Percentiles rank a stretch among this genome's conserved stretches.
Evolutionary conservation across 2,329 filamentous ascomycete species (phyloP).

Genomic region (Amesomyces nigricolor): DNA sequence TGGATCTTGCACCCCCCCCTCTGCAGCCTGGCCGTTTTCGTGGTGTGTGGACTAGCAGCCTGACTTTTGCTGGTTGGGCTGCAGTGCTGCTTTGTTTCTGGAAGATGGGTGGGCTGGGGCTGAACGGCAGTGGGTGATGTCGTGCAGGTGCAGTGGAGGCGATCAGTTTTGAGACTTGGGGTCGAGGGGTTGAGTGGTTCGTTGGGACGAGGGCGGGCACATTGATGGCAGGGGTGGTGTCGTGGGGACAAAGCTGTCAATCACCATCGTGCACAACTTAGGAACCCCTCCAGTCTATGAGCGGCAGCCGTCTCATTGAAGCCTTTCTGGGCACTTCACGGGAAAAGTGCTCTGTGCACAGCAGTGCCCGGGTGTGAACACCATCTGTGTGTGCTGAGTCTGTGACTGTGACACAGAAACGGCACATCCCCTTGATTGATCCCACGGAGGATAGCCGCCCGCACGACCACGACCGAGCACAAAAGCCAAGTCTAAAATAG

Average conservation of each 20-base stretch:
- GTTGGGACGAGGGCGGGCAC: no score
- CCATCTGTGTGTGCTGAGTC: not conserved
- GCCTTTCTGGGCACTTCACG: not conserved
- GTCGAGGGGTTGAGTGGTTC: no score
- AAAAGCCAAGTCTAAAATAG: not conserved
- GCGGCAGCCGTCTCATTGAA: no score
- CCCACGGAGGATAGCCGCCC: constrained; percentile 12
- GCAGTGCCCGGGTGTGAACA: constrained; percentile 5
- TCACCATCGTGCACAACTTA: no score
- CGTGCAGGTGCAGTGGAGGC: not conserved
- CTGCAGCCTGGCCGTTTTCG: not conserved
- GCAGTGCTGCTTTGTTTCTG: not conserved
- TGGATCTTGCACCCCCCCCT: not conserved
- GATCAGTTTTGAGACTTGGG: no score
- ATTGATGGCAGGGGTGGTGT: no score
- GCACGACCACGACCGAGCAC: constrained; percentile 7
- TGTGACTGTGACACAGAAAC: constrained; percentile 11
- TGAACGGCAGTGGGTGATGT: not conserved
- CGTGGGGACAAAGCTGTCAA: no score
- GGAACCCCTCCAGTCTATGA: no score
- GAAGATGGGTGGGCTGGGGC: not conserved
- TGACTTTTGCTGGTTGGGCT: constrained; percentile 8
- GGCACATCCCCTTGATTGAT: constrained; percentile 8
- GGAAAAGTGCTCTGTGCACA: not conserved
- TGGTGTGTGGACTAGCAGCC: not conserved